Evolutionary conservation across 2,329 filamentous ascomycete genomes (phyloP), one percentile per base, ranked within the genome.

Genomic region (Lachnum nothofagi): DNA sequence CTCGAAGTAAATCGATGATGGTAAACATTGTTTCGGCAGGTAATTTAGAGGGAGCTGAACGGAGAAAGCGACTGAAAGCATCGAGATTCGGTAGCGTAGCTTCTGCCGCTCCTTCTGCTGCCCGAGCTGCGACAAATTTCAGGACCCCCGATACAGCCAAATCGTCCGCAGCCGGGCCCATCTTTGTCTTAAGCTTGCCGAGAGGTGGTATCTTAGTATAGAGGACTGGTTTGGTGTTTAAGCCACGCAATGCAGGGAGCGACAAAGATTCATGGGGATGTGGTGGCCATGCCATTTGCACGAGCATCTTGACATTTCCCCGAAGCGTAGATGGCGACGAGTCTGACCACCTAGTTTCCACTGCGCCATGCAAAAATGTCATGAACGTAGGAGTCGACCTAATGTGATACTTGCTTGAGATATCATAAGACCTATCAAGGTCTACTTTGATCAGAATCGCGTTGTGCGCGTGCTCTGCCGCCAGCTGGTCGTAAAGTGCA

Each of bases 351-450:
- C 85, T 78, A 53, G 89, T 84, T 42, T 88, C 79, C 63, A 91
- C 80, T 51, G 83, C 70, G 1, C 90, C 89, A 44, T 78, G 83
- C 7, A 91, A 69, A 63, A 91, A 94, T 0, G 89, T 91, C 62
- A 93, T 80, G 62, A 97, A 95, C 0, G 91, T 95, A 0, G 91
- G 91, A 0, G 91, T 95, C 3, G 85, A 85, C 2, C 79, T 76
- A 44, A 96, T 78, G 1, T 75, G 70, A 63, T 86, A 94, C 51
- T 76, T 77, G 35, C 73, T 73, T 20, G 76, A 82, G 41, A 88
- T 79, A 52, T 80, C 79, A 48, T 75, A 78, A 2, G 85, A 82
- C 10, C 76, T 71, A 14, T 81, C 82, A 41, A 88, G 82, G 63
- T 97, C 91, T 10, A 94, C 82, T 63, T 94, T 93, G 69, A 96